Base-by-base conservation (phyloP, 2,329 filamentous ascomycete species). In the Acarospora socialis region DNA sequence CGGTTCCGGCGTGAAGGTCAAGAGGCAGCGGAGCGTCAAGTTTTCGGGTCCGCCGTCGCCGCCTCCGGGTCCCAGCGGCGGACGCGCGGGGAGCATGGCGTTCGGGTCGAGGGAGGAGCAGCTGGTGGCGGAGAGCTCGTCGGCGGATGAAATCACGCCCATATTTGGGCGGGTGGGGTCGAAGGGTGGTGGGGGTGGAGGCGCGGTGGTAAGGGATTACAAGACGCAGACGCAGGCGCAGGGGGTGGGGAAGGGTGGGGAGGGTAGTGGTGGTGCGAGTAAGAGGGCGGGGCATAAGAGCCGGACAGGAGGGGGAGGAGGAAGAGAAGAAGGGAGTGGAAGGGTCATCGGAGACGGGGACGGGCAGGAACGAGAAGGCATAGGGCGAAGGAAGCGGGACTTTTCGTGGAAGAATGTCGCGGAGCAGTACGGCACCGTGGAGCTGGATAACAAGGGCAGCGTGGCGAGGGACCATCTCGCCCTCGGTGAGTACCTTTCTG, bases 391-490 rank as follows among this genome's bases (percentile, higher is more conserved):
- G n/a, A n/a, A n/a, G n/a, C n/a, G n/a, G n/a, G n/a, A n/a, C n/a
- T n/a, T n/a, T n/a, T n/a, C n/a, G 59, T 69, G 63, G 55, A 57
- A 55, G 35, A 49, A 46, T 9, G 42, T 68, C 7, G 53, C 63
- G 22, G 69, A 74, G 24, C 70, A 69, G 43, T 77, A 72, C 43
- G 72, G 72, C 12, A 68, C 63, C 37, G 55, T 77, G 19, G 71
- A 76, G 47, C 50, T 77, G 30, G 73, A 77, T 41, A 77, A 77
- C 42, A 76, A 76, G 48, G 73, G 72, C 10, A 73, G 68, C 43
- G 70, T 76, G 14, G 73, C 73, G 20, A 55, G 73, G 42, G 73
- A 77, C 49, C 73, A 77, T 56, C 56, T 77, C 25, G 73, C 73
- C 13, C 47, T 77, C 25, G 69, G 69, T 74, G 56, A 28, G 58